Base-by-base conservation (phyloP, 2,329 filamentous ascomycete genomes). In the Phoma sp. region DNA sequence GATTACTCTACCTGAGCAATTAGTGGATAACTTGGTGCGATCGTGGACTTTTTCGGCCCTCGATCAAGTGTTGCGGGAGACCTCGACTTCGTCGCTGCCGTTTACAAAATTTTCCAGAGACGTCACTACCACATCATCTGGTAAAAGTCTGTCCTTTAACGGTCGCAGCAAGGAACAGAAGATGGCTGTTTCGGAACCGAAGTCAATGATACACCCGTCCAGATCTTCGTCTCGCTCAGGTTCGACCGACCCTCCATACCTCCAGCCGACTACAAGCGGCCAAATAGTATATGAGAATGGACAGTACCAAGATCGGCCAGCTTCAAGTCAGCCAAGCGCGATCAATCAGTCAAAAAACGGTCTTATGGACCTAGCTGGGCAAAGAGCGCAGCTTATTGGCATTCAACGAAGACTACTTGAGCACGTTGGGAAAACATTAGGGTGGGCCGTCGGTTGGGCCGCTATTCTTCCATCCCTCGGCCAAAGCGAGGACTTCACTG, bases 371-470 rank as follows among this genome's bases (percentile, higher is more conserved):
- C 80, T 98, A 22, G 91, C 93, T 32, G 90, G 91, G 39, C 86
- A 87, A 57, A 84, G 94, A 66, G 94, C 91, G 6, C 92, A 96
- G 68, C 81, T 98, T 2, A 89, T 92, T 57, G 80, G 91, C 51
- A 78, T 96, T 36, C 93, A 92, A 8, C 84, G 94, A 51, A 91
- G 90, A 59, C 84, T 95, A 5, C 80, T 98, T 0, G 88, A 94
- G 65, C 84, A 87, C 43, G 77, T 92, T 41, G 93, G 91, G 2
- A 86, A 85, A 67, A 84, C 85, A 55, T 81, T 85, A 21, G 87
- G 85, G 3, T 97, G 92, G 93, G 84, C 81, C 46, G 85, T 91
- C 60, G 91, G 89, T 0, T 96, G 91, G 92, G 80, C 81, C 7
- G 70, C 75, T 12, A 59, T 76, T 13, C 62, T 73, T n/a, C 50